These are phyloP conservation scores for Comarum palustre DNA, from an alignment of 306 rosid species.

Conservation along the genomic window DNA sequence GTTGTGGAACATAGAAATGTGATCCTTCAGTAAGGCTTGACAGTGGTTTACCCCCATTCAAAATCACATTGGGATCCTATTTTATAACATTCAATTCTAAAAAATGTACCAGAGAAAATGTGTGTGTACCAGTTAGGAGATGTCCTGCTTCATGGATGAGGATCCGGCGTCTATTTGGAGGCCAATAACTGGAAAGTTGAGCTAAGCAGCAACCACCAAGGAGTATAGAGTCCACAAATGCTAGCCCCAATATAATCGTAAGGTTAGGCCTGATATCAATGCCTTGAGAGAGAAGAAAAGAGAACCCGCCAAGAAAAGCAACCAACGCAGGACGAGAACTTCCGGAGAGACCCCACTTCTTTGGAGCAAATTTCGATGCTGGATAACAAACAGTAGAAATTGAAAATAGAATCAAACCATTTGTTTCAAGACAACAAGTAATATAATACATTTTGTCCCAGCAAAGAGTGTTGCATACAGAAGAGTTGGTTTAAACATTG, in stretches of 20 bases:
- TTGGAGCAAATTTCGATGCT: conserved; percentile 83
- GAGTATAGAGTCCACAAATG: conserved; percentile 67
- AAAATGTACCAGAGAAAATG: conserved; percentile 5
- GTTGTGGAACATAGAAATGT: conserved; percentile 15
- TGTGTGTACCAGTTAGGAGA: conserved; percentile 57
- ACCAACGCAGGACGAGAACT: conserved; percentile 53
- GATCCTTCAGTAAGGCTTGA: neutral
- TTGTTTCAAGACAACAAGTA: neutral
- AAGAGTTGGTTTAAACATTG: neutral
- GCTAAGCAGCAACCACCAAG: conserved; percentile 94
- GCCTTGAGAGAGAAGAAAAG: conserved; percentile 77
- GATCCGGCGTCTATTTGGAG: conserved; percentile 78
- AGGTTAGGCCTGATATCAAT: conserved; percentile 88
- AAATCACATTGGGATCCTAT: neutral
- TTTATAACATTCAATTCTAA: neutral
- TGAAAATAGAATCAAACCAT: neutral
- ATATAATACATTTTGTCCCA: conserved; percentile 8
- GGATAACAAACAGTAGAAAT: conserved; percentile 25
- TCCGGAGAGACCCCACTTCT: conserved; percentile 91
- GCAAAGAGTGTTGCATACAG: conserved; percentile 10
- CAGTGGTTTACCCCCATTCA: neutral
- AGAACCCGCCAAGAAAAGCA: conserved; percentile 69
- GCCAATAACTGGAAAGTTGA: conserved; percentile 94
- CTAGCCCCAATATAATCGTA: conserved; percentile 65
- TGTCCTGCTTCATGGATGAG: conserved; percentile 97